Base-by-base conservation (phyloP, 2,329 filamentous ascomycete species). In the Cadophora sp. region DNA sequence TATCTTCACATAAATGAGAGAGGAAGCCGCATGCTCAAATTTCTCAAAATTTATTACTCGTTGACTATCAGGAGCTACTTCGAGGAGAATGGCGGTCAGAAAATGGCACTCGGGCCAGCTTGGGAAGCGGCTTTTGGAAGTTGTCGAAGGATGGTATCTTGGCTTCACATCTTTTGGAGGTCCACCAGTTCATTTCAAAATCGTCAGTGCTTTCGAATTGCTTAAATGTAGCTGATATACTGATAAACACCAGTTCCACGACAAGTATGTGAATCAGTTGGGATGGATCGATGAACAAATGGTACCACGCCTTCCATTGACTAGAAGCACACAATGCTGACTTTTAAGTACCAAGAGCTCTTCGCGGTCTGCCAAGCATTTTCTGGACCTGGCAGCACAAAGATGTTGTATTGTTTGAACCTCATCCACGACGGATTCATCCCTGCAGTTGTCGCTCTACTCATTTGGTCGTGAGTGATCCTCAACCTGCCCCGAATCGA, bases 271-370 rank as follows among this genome's bases (percentile, higher is more conserved):
- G 0, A 81, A 83, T 0, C 84, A 85, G 55, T 76, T 83, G 47
- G 76, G 80, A 73, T 93, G 90, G 90, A 83, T 92, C 30, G 88
- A 91, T 76, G 89, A 92, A 63, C 87, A 91, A 72, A 84, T 88
- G 66, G 88, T 89, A 76, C 70, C 80, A 8, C 16, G 4, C 24
- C 18, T 5, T 11, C 11, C n/a, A 47, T 13, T 13, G 2, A 4
- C 2, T 39, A 2, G 8, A 39, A 16, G 7, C 14, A 8, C n/a
- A 33, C n/a, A 33, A 20, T 48, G 13, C 43, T 48, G n/a, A 64
- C 14, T 8, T 33, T 33, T 4, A 55, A 90, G 87, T 92, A 89
- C 77, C 88, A 91, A 76, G 90, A 93, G 73, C 82, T 93, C 0
- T 93, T 93, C 76, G 89, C 87, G 30, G 79, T 93, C 55, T 86